Base-by-base conservation (phyloP, 768 basidiomycete genomes). In the Tylopilus intermedius region DNA sequence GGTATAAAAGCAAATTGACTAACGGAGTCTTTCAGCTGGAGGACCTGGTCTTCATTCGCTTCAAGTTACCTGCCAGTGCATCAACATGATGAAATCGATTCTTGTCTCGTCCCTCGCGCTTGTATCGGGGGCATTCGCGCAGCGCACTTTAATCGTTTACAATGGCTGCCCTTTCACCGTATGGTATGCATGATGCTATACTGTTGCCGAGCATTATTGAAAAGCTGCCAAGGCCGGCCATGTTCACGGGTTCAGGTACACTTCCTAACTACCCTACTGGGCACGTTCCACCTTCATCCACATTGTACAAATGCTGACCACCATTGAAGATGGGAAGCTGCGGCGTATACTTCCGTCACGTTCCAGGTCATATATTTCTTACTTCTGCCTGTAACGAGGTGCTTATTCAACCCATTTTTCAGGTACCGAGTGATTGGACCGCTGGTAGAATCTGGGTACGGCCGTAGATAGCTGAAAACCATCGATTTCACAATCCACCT, bases 121-220 rank as follows among this genome's bases (percentile, higher is more conserved):
- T 38, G 39, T 68, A 18, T 67, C 71, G 3, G 55, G 45, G 51
- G 68, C 47, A n/a, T 69, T 71, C 38, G 65, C 71, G n/a, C 80
- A 75, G 40, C 77, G 84, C 32, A 83, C 78, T 26, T 76, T 87
- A 56, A 81, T 78, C 0, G 80, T 81, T 24, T 72, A 74, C 61
- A 87, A 86, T 68, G 73, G 68, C 3, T 86, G 85, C 60, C 76
- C 82, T 0, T 86, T 83, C 67, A 86, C 83, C 3, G 76, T 86
- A 54, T 86, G 85, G 85, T 84, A 60, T 49, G 73, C 47, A 24
- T 47, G 24, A 37, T n/a, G 8, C 29, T 18, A 47, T 32, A 6
- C 39, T 39, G n/a, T 49, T 49, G 7, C 13, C 24, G 24, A 24
- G 24, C 24, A 24, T 24, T 32, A 22, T 32, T 27, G 4, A 57